A percentile compares a stretch with the other conserved stretches of the same genome.
Evolutionary conservation across 768 basidiomycete genomes (phyloP).

Genomic region (Cubamyces sp.): DNA sequence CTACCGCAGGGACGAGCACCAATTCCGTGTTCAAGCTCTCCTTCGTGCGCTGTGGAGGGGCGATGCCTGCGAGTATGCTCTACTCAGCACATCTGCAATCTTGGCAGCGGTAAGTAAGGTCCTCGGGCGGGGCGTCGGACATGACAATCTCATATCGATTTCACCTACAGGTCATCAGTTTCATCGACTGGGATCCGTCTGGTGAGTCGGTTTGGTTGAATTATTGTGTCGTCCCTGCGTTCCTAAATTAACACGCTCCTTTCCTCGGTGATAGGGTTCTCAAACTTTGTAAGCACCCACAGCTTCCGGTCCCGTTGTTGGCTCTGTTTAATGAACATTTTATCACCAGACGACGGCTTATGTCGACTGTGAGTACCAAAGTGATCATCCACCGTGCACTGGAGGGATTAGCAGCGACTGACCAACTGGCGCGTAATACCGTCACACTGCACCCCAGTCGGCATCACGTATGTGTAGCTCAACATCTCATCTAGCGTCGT

Average conservation of each 20-base stretch:
- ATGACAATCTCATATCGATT: too few species aligned
- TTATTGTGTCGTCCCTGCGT: too few species aligned
- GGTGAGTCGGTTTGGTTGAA: too few species aligned
- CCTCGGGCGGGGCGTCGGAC: too few species aligned
- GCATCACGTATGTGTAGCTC: background rate
- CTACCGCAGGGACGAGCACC: background rate
- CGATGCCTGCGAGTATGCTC: background rate
- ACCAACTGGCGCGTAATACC: too few species aligned
- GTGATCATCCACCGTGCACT: too few species aligned
- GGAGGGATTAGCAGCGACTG: too few species aligned
- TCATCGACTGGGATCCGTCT: background rate
- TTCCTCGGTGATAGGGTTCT: background rate
- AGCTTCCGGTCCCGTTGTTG: background rate
- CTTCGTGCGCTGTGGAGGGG: background rate
- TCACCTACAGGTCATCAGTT: conserved; percentile 7
- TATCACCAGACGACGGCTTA: background rate
- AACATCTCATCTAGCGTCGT: too few species aligned
- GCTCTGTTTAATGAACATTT: background rate
- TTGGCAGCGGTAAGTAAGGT: background rate
- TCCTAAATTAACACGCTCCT: background rate
- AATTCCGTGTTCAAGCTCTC: background rate
- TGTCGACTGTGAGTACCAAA: background rate
- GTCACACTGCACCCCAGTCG: too few species aligned
- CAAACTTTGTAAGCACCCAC: background rate
- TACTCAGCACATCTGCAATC: background rate